Conservation (phyloP, 177 flowering plant species). For the Vitis hybrid region DNA sequence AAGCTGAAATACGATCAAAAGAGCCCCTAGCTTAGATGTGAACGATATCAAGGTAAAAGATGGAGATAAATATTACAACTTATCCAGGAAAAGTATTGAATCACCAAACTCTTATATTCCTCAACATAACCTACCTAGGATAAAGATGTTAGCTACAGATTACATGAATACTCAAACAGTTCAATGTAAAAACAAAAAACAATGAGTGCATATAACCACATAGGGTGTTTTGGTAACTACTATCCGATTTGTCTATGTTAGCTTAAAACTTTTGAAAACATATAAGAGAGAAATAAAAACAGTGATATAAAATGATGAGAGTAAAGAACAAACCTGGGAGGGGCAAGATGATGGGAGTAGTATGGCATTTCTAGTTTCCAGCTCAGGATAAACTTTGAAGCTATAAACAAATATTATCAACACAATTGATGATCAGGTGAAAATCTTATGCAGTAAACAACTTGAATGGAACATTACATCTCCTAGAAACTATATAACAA, state of each 20-base stretch:
- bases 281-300: neutral
- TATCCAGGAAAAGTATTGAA: neutral
- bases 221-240: neutral
- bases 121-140: neutral
- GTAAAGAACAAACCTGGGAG: conserved; percentile 48
- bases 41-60: too few species aligned
- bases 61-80: too few species aligned
- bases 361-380: conserved; percentile 80
- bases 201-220: neutral
- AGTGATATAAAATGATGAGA: neutral
- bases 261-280: neutral
- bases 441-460: neutral
- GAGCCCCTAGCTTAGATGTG: too few species aligned
- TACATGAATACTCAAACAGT: neutral
- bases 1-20: neutral
- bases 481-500: neutral
- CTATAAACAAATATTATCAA: conserved; percentile 31
- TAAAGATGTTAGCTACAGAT: neutral
- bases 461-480: neutral
- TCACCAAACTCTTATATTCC: neutral
- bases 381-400: conserved; percentile 78
- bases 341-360: conserved; percentile 67
- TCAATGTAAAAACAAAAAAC: neutral
- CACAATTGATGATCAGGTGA: neutral
- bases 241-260: neutral